These are phyloP conservation scores for Pleurotus tuber-regium DNA, from an alignment of 768 basidiomycete genomes.

Conservation along the genomic window DNA sequence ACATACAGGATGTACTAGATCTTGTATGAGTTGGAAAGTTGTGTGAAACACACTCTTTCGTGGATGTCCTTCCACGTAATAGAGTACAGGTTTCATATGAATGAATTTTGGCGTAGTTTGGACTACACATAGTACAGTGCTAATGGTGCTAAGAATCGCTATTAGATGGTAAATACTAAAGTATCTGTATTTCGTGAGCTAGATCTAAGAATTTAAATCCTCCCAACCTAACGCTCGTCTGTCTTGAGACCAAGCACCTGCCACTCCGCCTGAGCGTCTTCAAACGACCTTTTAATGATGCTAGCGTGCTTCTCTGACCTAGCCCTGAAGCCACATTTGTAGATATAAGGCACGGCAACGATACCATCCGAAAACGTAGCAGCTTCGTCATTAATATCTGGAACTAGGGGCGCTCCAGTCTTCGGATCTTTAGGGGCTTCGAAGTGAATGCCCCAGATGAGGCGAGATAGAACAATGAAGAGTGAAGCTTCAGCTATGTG, in stretches of 20 bases:
- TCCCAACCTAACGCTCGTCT: conserved; percentile 9
- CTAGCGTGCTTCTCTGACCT: conserved; percentile 15
- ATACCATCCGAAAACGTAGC: conserved; percentile 18
- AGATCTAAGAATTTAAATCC: too few relatives aligned
- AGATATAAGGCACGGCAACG: conserved; percentile 16
- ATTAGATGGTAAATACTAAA: too few relatives aligned
- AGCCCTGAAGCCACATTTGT: conserved; percentile 12
- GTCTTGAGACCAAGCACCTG: conserved; percentile 9
- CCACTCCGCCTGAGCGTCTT: conserved; percentile 16
- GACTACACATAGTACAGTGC: too few relatives aligned
- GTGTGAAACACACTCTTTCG: too few relatives aligned
- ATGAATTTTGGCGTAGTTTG: too few relatives aligned
- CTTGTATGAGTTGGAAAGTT: too few relatives aligned
- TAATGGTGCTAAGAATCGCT: too few relatives aligned
- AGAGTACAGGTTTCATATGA: too few relatives aligned
- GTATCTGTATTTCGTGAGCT: too few relatives aligned
- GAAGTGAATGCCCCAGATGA: conserved; percentile 19
- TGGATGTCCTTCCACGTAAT: too few relatives aligned
- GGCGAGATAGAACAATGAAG: conserved; percentile 15
- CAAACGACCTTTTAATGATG: conserved; percentile 15
- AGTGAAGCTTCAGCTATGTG: conserved; percentile 21
- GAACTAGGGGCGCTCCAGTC: conserved; percentile 15
- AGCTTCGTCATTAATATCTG: conserved; percentile 17
- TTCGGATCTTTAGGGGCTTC: conserved; percentile 14
- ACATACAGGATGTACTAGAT: too few relatives aligned